Percentiles rank a stretch among this genome's conserved stretches.
Conservation (phyloP, 805 yeast genomes). For the Metschnikowia dekortorum region DNA sequence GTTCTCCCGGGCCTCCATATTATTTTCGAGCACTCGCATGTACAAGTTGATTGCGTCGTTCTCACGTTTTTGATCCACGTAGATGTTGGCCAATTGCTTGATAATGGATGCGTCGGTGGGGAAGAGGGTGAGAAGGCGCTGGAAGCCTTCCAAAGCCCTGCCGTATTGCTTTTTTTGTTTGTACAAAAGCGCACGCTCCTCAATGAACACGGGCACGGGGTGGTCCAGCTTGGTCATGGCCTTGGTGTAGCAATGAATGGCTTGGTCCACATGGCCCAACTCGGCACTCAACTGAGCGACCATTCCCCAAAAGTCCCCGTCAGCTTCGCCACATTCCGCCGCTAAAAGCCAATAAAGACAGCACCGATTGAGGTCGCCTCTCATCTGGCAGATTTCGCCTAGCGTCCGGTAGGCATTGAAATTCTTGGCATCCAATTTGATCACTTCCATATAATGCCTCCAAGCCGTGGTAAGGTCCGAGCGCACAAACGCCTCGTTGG, state of each 20-base stretch:
- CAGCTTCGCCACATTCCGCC: constrained; percentile 71
- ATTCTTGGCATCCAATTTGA: constrained; percentile 71
- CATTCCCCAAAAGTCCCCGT: constrained; percentile 71
- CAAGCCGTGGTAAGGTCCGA: constrained; percentile 59
- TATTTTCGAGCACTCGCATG: constrained; percentile 56
- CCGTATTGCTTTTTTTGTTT: constrained; percentile 62
- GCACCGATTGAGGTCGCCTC: constrained; percentile 65
- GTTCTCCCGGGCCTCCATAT: constrained; percentile 36
- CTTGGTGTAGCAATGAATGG: constrained; percentile 69
- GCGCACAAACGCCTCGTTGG: constrained; percentile 75
- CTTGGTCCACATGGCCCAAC: constrained; percentile 68
- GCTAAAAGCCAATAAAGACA: constrained; percentile 80
- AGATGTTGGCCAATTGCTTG: constrained; percentile 52
- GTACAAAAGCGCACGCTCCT: constrained; percentile 64
- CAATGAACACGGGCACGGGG: constrained; percentile 32
- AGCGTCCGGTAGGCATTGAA: constrained; percentile 82
- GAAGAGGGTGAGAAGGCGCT: constrained; percentile 46
- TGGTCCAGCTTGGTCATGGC: constrained; percentile 48
- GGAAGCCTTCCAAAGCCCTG: constrained; percentile 71
- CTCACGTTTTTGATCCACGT: constrained; percentile 53
- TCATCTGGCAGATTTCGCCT: constrained; percentile 74
- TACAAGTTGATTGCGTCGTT: constrained; percentile 75
- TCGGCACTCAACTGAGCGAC: constrained; percentile 67
- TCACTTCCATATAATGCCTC: constrained; percentile 59
- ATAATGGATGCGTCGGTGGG: constrained; percentile 60